Conservation (phyloP, 495 filamentous ascomycete species). For the Hypoxylon rickii region DNA sequence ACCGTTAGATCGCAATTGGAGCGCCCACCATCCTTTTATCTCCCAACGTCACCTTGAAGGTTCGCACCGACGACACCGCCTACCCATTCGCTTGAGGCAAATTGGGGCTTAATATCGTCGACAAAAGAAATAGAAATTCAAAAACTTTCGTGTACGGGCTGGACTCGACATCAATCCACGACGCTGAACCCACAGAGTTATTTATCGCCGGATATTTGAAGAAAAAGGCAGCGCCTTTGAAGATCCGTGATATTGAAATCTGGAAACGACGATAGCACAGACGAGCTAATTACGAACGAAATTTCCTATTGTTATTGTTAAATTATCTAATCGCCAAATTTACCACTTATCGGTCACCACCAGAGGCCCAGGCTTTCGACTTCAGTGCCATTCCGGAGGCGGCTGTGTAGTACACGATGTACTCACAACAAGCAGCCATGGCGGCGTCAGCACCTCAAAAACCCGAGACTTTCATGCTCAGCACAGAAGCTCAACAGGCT, state of each 20-base stretch:
- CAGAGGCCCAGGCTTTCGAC: not conserved
- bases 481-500: constrained; percentile 91
- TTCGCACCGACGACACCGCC: constrained; percentile 25
- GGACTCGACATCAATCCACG: constrained; percentile 35
- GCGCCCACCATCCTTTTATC: constrained; percentile 17
- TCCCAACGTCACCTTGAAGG: constrained; percentile 28
- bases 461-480: constrained; percentile 98
- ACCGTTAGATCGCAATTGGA: constrained; percentile 14
- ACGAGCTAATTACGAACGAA: constrained; percentile 32
- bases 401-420: constrained; percentile 48
- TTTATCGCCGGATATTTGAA: constrained; percentile 8
- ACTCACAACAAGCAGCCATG: constrained; percentile 59
- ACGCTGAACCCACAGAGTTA: constrained; percentile 17
- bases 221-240: constrained; percentile 35
- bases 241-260: constrained; percentile 15
- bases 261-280: constrained; percentile 27
- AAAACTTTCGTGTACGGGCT: constrained; percentile 33
- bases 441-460: constrained; percentile 65
- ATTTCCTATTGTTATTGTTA: constrained; percentile 21
- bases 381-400: constrained; percentile 18
- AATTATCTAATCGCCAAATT: constrained; percentile 11
- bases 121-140: not conserved
- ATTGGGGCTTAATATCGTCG: constrained; percentile 27
- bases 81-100: constrained; percentile 36
- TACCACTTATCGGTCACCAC: constrained; percentile 1